Evolutionary conservation across 345 rosid species (phyloP), one percentile per base, ranked within the genome.

Genomic region (Atalantia buxifolia): DNA sequence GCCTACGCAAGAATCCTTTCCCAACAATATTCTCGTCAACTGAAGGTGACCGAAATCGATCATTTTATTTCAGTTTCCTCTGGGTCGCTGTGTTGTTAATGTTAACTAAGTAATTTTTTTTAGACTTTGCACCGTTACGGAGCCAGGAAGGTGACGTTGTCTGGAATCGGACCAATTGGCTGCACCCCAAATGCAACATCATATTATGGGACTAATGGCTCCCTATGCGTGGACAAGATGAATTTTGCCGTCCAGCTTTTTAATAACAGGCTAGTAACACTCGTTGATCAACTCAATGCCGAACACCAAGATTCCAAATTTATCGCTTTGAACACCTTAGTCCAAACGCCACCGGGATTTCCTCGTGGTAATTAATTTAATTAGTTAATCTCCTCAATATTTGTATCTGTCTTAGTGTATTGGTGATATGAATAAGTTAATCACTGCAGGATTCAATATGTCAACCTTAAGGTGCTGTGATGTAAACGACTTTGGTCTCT

Each of bases 151-250:
- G 79, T 94, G 76, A 82, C 71, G 14, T 25, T 94, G 81, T 59
- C 78, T 59, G 92, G 90, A 50, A n/a, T 91, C 22, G 95, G 92
- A 14, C 87, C 83, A n/a, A 78, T 94, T 9, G 97, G 97, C n/a
- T 94, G 98, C 84, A 92, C 88, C 62, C 98, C 95, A 1, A 85
- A 83, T 45, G 86, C 87, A 28, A 60, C 86, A 1, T 65, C 85
- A 0, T 55, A 68, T 24, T 70, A 84, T 12, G 89, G 86, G 42
- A 84, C 77, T 1, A 83, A 87, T 5, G 77, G 78, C 9, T 71
- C 71, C n/a, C 12, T 86, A 27, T 90, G 97, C 63, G 85, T 83
- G 0, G 80, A 78, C 3, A 64, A 80, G 67, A 84, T 92, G 59
- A 94, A 89, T 76, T 65, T 67, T 24, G 92, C 94, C 1, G 84